Base-by-base conservation (phyloP, 2,329 filamentous ascomycete species). In the Cytospora mali region DNA sequence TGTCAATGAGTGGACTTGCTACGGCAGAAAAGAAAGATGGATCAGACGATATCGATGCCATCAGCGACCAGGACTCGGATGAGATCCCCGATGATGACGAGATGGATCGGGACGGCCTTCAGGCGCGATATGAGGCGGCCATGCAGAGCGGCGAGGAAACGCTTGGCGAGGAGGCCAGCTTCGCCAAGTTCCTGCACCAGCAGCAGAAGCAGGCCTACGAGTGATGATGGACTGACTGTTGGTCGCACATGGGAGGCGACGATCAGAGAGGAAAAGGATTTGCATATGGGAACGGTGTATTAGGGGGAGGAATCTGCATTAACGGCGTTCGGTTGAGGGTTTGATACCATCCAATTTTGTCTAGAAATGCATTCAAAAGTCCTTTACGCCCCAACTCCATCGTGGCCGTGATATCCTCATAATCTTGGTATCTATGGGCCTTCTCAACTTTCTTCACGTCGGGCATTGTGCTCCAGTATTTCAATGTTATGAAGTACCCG, bases 51-150 rank as follows among this genome's bases (percentile, higher is more conserved):
- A 80, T 77, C 6, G 73, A 77, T 64, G 76, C 72, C 18, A 75
- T 77, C 49, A 83, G 85, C 54, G 79, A 80, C 21, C 81, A 83
- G 55, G 83, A 85, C 31, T 85, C 83, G 25, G 79, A 83, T n/a
- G 84, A 84, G 21, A 60, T 59, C 18, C 16, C 18, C 23, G 84
- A 87, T 27, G 81, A 84, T 49, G 83, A 85, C n/a, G 85, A 87
- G 63, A 77, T 78, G 27, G 82, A 86, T 66, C 82, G 85, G 65
- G 84, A 88, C 65, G 87, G 90, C 2, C 80, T 97, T 53, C 87
- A 91, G 71, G 80, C 86, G 55, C 82, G 92, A 67, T 98, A 97
- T 73, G 84, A 90, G 72, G 84, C 91, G 50, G 91, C 93, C 0
- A 79, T 96, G 70, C 80, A 82, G 42, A 84, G 86, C 14, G 84